phyloP scores from a whole-genome alignment of 257 asterid genomes.

The Lithospermum erythrorhizon region DNA sequence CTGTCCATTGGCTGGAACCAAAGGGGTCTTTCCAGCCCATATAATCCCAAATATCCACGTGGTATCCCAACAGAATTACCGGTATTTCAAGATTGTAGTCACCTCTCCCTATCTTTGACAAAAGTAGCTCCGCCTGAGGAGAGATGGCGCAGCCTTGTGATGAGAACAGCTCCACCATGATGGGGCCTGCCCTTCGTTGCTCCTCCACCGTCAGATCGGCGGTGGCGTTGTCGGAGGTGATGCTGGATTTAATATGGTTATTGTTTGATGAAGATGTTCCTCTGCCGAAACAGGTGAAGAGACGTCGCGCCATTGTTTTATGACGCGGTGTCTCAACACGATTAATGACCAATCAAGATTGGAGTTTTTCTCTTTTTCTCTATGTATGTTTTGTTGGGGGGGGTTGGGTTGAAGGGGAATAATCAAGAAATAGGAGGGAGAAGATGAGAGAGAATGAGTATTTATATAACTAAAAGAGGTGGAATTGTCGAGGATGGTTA shows the following conservation, averaged over 20 bases:
- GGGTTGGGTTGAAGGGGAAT: slow-evolving; percentile 8
- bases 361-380: not conserved
- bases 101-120: slow-evolving; percentile 83
- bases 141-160: slow-evolving; percentile 94
- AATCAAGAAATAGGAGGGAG: slow-evolving; percentile 4
- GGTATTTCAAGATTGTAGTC: slow-evolving; percentile 62
- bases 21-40: slow-evolving; percentile 90
- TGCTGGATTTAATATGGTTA: not conserved
- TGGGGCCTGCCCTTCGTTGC: slow-evolving; percentile 47
- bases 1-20: slow-evolving; percentile 85
- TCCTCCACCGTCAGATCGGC: slow-evolving; percentile 53
- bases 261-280: not conserved
- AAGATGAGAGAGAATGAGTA: not conserved
- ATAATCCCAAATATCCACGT: slow-evolving; percentile 88
- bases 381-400: not conserved
- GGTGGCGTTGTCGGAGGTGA: slow-evolving; percentile 21
- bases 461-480: not conserved
- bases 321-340: slow-evolving; percentile 26
- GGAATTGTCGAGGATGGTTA: slow-evolving; percentile 12
- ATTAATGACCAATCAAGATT: not conserved
- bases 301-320: slow-evolving; percentile 52
- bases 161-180: slow-evolving; percentile 79
- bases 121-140: slow-evolving; percentile 71
- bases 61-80: slow-evolving; percentile 56
- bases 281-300: slow-evolving; percentile 49